Conservation (phyloP, 495 filamentous ascomycete genomes). For the Penicillium atrosanguineum region DNA sequence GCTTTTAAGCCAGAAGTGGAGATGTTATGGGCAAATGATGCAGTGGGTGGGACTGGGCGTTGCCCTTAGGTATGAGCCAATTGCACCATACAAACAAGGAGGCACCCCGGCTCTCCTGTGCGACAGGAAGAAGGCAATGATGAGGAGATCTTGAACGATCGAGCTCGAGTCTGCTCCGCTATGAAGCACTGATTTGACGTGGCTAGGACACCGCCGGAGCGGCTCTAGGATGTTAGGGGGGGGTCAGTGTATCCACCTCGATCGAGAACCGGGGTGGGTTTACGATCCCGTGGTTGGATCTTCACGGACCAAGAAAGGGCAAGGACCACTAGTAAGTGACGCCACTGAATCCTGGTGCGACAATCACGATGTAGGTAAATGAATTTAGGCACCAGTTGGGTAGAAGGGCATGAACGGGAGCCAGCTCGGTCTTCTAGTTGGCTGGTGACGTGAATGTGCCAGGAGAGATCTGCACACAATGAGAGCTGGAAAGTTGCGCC, state of each 20-base stretch:
- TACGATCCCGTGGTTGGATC: constrained; percentile 15
- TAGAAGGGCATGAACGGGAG: constrained; percentile 18
- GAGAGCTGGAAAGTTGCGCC: constrained; percentile 11
- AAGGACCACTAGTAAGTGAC: constrained; percentile 1
- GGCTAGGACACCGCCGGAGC: constrained; percentile 4
- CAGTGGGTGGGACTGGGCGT: constrained; percentile 4
- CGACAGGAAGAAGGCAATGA: constrained; percentile 1
- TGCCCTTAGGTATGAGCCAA: constrained; percentile 8
- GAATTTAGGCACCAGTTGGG: constrained; percentile 42
- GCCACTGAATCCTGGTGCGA: constrained; percentile 18
- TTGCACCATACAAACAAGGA: constrained; percentile 8
- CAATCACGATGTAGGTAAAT: constrained; percentile 1
- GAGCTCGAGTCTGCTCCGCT: constrained; percentile 8
- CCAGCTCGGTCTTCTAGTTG: constrained; percentile 13
- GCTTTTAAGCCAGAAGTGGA: constrained; percentile 21
- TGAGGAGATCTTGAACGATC: constrained; percentile 25
- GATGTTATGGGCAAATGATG: constrained; percentile 14
- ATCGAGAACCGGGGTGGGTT: constrained; percentile 8
- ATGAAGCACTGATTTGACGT: constrained; percentile 14
- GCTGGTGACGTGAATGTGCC: constrained; percentile 14
- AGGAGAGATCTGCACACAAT: constrained; percentile 22
- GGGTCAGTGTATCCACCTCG: constrained; percentile 4
- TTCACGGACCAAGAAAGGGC: constrained; percentile 8
- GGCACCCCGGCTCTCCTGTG: constrained; percentile 6
- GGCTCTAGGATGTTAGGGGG: constrained; percentile 11